Evolutionary conservation across 2,329 filamentous ascomycete species (phyloP), one percentile per base, ranked within the genome.

Genomic region (Hirsutella rhossiliensis): DNA sequence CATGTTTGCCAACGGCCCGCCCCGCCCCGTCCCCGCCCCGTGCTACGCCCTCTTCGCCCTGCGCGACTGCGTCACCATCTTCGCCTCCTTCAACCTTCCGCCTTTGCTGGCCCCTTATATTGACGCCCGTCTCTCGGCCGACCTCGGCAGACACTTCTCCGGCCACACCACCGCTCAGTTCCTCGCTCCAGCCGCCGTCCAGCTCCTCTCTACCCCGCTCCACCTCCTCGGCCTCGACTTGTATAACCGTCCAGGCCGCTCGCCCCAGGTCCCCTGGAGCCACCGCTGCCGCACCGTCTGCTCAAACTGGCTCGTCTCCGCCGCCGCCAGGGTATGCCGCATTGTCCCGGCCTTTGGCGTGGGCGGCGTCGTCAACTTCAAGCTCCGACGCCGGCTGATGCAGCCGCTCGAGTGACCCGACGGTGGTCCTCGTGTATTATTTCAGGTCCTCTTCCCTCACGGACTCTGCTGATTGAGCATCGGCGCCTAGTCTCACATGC

Each of bases 331-430:
- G 43, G 83, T 95, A 63, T 84, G 84, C 48, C 75, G 89, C 56
- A 94, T 95, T 53, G 74, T 95, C 3, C 88, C 88, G 17, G 88
- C 88, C 0, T 95, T 90, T 68, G 89, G 88, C 2, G 73, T 94
- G 12, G 89, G 88, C 1, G 88, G 88, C 0, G 86, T 94, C 11
- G 83, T 92, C 11, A 95, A 95, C 63, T 73, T 73, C 47, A 80
- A 84, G 56, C 69, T 90, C 38, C 73, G 88, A 53, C 69, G 66
- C 56, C 67, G 59, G 43, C 58, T 90, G 53, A 88, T 94, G 82
- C 67, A 66, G 52, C 72, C 61, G 53, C 57, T 86, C 46, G 73
- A 62, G 43, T 64, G 47, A 52, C 13, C 12, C 20, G 5, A 9
- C 34, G 29, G 29, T 17, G 7, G 7, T 13, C 31, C 31, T 34